Conservation (phyloP, 768 basidiomycete species). For the Kwoniella newhampshirensis region DNA sequence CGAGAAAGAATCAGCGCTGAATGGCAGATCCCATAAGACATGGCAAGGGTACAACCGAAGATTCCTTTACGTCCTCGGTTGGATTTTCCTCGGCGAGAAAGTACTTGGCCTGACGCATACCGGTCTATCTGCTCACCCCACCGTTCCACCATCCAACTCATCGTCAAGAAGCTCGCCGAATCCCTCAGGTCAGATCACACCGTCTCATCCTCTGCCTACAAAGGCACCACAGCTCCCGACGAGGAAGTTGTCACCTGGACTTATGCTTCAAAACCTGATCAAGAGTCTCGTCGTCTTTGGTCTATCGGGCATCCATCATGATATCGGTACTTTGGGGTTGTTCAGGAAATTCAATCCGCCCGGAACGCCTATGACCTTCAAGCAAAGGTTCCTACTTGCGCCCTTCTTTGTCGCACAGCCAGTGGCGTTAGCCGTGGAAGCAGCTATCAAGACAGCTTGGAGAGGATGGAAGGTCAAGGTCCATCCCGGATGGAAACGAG, state of each 20-base stretch:
- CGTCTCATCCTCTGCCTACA: slow-evolving; percentile 28
- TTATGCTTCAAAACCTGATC: slow-evolving; percentile 29
- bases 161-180: neutral
- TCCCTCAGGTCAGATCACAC: slow-evolving; percentile 24
- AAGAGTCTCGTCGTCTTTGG: slow-evolving; percentile 44
- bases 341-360: slow-evolving; percentile 6
- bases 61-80: slow-evolving; percentile 36
- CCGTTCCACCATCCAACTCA: slow-evolving; percentile 1
- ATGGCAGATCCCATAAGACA: slow-evolving; percentile 18
- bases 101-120: slow-evolving; percentile 38
- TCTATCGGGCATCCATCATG: slow-evolving; percentile 38
- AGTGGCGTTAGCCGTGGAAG: slow-evolving; percentile 35
- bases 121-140: slow-evolving; percentile 26
- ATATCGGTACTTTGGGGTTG: slow-evolving; percentile 22
- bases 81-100: slow-evolving; percentile 41
- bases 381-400: slow-evolving; percentile 17
- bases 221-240: slow-evolving; percentile 1
- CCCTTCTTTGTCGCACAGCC: slow-evolving; percentile 46
- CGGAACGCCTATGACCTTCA: neutral
- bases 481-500: neutral
- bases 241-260: slow-evolving; percentile 1
- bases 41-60: slow-evolving; percentile 41
- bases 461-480: slow-evolving; percentile 4
- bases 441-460: slow-evolving; percentile 33
- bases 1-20: neutral